Conservation (phyloP, 306 rosid genomes). For the Quercus alba region DNA sequence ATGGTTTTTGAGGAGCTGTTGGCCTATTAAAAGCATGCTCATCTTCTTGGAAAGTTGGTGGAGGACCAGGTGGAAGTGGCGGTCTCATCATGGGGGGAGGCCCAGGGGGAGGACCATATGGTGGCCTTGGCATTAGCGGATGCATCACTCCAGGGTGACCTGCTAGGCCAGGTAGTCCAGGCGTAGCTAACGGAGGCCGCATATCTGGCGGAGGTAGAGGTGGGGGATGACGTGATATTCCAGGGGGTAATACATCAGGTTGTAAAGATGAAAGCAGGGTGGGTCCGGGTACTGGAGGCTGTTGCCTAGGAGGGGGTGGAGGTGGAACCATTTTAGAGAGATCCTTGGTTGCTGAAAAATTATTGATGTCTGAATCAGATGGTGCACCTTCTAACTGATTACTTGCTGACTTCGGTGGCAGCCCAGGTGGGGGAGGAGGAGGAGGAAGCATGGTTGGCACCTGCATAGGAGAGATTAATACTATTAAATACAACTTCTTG, state of each 20-base stretch:
- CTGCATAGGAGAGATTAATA: constrained; percentile 44
- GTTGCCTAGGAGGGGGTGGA: constrained; percentile 87
- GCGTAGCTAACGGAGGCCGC: constrained; percentile 63
- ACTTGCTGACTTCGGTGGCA: constrained; percentile 55
- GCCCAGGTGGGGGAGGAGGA: constrained; percentile 78
- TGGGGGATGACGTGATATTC: constrained; percentile 74
- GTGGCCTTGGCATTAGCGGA: constrained; percentile 79
- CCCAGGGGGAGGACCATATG: constrained; percentile 95
- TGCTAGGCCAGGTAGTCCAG: constrained; percentile 70
- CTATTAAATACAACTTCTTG: constrained; percentile 1
- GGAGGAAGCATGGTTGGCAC: constrained; percentile 64
- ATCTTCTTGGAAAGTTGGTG: constrained; percentile 77
- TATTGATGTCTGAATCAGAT: constrained; percentile 44
- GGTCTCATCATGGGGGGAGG: constrained; percentile 99
- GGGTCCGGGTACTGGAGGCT: constrained; percentile 60
- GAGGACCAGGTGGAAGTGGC: constrained; percentile 99
- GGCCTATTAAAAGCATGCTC: constrained; percentile 43
- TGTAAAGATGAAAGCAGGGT: constrained; percentile 53
- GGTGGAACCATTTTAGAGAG: constrained; percentile 64
- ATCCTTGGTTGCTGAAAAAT: constrained; percentile 52
- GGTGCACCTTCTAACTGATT: constrained; percentile 56
- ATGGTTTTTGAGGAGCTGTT: constrained; percentile 70
- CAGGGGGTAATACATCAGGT: constrained; percentile 86
- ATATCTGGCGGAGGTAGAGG: constrained; percentile 93
- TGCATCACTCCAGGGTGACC: constrained; percentile 85